A percentile compares a stretch with the other conserved stretches of the same genome.
Evolutionary conservation across 768 basidiomycete species (phyloP).

Genomic region (Calocera viscosa): DNA sequence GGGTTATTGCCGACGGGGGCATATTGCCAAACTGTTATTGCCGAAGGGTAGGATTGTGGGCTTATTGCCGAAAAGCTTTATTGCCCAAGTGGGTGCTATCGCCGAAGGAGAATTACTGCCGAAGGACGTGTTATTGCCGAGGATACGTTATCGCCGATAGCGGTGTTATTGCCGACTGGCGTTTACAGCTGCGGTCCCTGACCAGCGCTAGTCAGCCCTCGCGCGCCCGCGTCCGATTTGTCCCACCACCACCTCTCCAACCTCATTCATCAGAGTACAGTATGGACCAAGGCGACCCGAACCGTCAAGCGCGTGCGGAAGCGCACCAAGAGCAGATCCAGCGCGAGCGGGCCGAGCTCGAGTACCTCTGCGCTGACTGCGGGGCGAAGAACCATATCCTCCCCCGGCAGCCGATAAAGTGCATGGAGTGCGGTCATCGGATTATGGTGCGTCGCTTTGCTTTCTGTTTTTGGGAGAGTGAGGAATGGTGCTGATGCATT

Average conservation of each 20-base stretch:
- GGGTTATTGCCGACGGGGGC: too few species aligned
- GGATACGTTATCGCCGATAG: too few species aligned
- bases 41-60: too few species aligned
- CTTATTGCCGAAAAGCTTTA: too few species aligned
- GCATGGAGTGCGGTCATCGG: constrained; percentile 91
- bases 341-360: constrained; percentile 41
- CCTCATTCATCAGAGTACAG: neutral
- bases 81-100: too few species aligned
- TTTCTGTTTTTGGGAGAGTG: neutral
- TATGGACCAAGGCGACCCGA: neutral
- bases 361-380: constrained; percentile 86
- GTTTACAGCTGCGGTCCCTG: neutral
- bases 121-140: too few species aligned
- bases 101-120: too few species aligned
- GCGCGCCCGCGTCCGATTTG: too few species aligned
- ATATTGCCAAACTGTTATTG: too few species aligned
- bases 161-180: too few species aligned
- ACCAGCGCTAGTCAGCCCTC: neutral
- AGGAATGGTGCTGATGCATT: neutral
- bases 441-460: constrained; percentile 46
- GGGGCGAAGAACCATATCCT: constrained; percentile 86
- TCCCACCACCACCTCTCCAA: too few species aligned
- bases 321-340: neutral
- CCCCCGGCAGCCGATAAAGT: constrained; percentile 84
- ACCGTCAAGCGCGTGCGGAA: neutral